Conservation (phyloP, 768 basidiomycete species). For the Hirschioporus abietinus region DNA sequence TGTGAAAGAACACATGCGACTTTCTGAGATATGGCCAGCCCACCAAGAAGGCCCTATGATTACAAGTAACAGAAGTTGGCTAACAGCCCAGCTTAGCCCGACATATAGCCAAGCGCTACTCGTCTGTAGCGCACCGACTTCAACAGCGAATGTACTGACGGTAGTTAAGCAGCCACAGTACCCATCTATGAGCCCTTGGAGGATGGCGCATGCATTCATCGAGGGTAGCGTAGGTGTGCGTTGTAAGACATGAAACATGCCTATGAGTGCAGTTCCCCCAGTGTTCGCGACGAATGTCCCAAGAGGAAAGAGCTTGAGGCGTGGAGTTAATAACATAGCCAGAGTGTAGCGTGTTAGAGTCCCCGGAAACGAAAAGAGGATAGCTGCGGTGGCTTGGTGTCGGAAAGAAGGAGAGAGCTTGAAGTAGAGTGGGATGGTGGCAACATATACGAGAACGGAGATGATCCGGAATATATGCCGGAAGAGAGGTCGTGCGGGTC, state of each 20-base stretch:
- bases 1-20: conserved; percentile 44
- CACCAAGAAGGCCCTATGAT: conserved; percentile 68
- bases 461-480: conserved; percentile 49
- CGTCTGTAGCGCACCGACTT: conserved; percentile 53
- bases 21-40: conserved; percentile 40
- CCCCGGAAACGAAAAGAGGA: conserved; percentile 88
- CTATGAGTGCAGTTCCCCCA: conserved; percentile 79
- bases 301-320: conserved; percentile 56
- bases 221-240: conserved; percentile 40
- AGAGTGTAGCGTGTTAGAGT: conserved; percentile 79
- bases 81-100: conserved; percentile 57
- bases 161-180: conserved; percentile 96
- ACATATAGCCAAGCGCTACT: conserved; percentile 67
- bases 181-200: conserved; percentile 84
- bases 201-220: conserved; percentile 54
- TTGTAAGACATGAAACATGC: conserved; percentile 67
- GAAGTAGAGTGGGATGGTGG: conserved; percentile 76
- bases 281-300: conserved; percentile 78
- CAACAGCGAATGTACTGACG: conserved; percentile 87
- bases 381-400: conserved; percentile 76
- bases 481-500: conserved; percentile 36
- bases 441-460: conserved; percentile 64
- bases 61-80: conserved; percentile 65
- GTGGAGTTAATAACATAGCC: conserved; percentile 64
- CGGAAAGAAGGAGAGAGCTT: conserved; percentile 63